Conservation (phyloP, 495 filamentous ascomycete species). For the Immersiella caudata region DNA sequence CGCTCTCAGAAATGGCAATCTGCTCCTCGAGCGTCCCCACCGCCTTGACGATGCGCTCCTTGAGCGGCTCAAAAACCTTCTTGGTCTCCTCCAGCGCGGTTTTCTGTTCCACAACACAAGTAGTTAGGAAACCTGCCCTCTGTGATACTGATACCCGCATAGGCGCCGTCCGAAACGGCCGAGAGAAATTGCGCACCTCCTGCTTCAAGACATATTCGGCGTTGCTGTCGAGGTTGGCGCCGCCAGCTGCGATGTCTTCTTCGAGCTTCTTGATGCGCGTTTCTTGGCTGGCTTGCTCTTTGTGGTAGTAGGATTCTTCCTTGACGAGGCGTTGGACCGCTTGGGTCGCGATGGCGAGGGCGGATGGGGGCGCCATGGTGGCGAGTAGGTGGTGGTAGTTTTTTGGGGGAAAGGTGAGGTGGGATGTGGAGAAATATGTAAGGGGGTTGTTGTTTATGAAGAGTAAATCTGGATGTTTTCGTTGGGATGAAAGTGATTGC, state of each 20-base stretch:
- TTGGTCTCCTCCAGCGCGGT: conserved; percentile 80
- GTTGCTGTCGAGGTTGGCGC: conserved; percentile 62
- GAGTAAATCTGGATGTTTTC: not conserved
- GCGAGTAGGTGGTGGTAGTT: not conserved
- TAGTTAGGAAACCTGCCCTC: conserved; percentile 26
- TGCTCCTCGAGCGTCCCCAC: conserved; percentile 67
- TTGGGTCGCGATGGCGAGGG: conserved; percentile 37
- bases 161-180: conserved; percentile 8
- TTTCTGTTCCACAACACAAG: conserved; percentile 51
- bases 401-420: not conserved
- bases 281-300: conserved; percentile 74
- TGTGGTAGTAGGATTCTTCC: conserved; percentile 87
- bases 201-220: conserved; percentile 74
- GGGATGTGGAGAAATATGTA: not conserved
- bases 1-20: conserved; percentile 57
- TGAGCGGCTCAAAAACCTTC: conserved; percentile 71
- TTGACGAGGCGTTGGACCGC: conserved; percentile 79
- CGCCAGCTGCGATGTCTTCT: conserved; percentile 47
- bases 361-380: conserved; percentile 37
- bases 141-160: not conserved
- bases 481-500: conserved; percentile 11
- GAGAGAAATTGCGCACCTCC: conserved; percentile 59
- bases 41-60: conserved; percentile 65
- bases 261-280: conserved; percentile 69
- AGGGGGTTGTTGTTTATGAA: conserved; percentile 1